Conservation (phyloP, 129 eudicot species). For the Erigeron canadensis region DNA sequence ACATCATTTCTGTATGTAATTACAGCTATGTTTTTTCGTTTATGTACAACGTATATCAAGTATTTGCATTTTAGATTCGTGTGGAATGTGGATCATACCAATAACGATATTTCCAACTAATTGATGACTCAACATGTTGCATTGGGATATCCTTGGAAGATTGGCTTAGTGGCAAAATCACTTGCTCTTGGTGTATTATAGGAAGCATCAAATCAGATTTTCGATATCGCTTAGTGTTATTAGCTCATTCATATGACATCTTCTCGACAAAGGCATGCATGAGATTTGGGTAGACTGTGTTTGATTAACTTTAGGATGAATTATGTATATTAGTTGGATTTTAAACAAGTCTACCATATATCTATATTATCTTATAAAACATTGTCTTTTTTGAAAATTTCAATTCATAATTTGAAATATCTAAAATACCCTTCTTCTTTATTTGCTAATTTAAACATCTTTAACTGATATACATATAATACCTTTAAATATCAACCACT, state of each 20-base stretch:
- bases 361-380: too few species aligned
- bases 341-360: too few species aligned
- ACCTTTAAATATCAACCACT: too few species aligned
- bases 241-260: background rate
- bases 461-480: too few species aligned
- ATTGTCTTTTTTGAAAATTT: too few species aligned
- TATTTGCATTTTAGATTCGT: background rate
- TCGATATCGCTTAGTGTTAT: background rate
- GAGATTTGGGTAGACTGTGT: background rate
- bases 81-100: background rate
- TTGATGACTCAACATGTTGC: slow-evolving; percentile 7
- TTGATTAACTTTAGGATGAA: background rate
- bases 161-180: slow-evolving; percentile 3
- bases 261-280: background rate
- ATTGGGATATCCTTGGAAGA: background rate
- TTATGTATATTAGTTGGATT: background rate
- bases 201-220: slow-evolving; percentile 13
- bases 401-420: too few species aligned
- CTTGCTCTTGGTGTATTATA: slow-evolving; percentile 3
- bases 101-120: slow-evolving; percentile 7
- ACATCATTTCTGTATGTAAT: too few species aligned
- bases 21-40: background rate
- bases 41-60: background rate
- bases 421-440: too few species aligned
- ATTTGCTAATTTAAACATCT: too few species aligned